These are phyloP conservation scores for Suillus subalutaceus DNA, from an alignment of 768 basidiomycete species.

Conservation along the genomic window DNA sequence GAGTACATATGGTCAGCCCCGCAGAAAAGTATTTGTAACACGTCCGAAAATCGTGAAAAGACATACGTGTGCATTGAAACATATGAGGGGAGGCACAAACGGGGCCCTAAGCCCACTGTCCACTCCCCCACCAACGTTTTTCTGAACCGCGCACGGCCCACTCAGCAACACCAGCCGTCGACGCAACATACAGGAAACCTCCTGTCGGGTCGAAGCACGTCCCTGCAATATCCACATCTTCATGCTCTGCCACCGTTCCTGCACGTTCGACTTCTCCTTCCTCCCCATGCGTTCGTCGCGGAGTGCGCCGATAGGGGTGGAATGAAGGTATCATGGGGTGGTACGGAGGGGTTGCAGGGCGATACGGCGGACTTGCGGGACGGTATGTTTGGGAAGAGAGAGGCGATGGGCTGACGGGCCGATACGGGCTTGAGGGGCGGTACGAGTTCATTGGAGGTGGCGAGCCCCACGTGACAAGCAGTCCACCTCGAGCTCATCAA, in stretches of 20 bases:
- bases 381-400: conserved; percentile 3
- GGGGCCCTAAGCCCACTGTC: conserved; percentile 37
- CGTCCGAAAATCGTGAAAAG: neutral
- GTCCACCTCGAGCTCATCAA: conserved; percentile 53
- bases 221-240: conserved; percentile 62
- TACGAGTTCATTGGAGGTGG: conserved; percentile 31
- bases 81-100: neutral
- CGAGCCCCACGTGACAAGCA: conserved; percentile 55
- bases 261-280: conserved; percentile 4
- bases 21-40: neutral
- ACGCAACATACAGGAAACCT: conserved; percentile 68
- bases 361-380: conserved; percentile 5
- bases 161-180: conserved; percentile 68
- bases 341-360: conserved; percentile 19
- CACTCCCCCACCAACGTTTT: conserved; percentile 72
- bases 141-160: conserved; percentile 75
- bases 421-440: conserved; percentile 2
- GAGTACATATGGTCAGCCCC: neutral
- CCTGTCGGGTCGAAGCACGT: conserved; percentile 75
- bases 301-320: conserved; percentile 2
- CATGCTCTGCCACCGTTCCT: neutral
- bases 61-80: neutral
- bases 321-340: neutral
- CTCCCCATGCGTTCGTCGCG: neutral
- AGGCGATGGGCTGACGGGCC: conserved; percentile 36